Evolutionary conservation across 768 basidiomycete species (phyloP).

Genomic region (Paxillus involutus): DNA sequence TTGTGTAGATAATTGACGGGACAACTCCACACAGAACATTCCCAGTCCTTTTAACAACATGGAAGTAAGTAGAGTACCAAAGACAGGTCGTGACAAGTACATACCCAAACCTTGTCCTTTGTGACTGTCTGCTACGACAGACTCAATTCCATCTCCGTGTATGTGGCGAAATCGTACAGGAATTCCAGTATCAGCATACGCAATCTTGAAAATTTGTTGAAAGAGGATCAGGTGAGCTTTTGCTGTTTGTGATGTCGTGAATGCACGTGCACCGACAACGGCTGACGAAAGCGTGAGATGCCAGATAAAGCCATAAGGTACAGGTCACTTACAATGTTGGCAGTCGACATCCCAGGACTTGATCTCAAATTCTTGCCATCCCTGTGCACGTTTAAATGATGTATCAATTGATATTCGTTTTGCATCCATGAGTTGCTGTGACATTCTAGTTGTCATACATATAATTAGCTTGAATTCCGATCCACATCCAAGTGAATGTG

Average conservation of each 20-base stretch:
- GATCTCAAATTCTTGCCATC: slow-evolving; percentile 4
- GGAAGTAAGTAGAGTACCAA: not conserved
- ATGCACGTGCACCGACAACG: not conserved
- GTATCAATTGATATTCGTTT: not conserved
- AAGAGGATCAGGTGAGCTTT: not conserved
- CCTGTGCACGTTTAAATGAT: not conserved
- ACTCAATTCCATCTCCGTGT: not conserved
- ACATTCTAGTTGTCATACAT: not conserved
- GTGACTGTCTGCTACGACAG: slow-evolving; percentile 6
- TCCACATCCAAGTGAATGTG: not conserved
- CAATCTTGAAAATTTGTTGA: slow-evolving; percentile 3
- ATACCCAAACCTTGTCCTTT: slow-evolving; percentile 2
- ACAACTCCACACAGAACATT: not conserved
- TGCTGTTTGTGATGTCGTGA: not conserved
- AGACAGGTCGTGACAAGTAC: not conserved
- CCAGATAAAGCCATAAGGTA: not conserved
- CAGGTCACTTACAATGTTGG: not conserved
- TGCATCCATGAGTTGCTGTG: not conserved
- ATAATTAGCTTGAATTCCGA: not conserved
- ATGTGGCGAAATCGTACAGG: not conserved
- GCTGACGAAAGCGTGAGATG: not conserved
- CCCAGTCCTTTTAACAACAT: not conserved
- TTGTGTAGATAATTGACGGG: not conserved
- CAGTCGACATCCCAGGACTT: not conserved
- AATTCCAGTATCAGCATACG: not conserved